These are phyloP conservation scores for Colletotrichum scovillei DNA, from an alignment of 2,329 filamentous ascomycete species.

Conservation along the genomic window DNA sequence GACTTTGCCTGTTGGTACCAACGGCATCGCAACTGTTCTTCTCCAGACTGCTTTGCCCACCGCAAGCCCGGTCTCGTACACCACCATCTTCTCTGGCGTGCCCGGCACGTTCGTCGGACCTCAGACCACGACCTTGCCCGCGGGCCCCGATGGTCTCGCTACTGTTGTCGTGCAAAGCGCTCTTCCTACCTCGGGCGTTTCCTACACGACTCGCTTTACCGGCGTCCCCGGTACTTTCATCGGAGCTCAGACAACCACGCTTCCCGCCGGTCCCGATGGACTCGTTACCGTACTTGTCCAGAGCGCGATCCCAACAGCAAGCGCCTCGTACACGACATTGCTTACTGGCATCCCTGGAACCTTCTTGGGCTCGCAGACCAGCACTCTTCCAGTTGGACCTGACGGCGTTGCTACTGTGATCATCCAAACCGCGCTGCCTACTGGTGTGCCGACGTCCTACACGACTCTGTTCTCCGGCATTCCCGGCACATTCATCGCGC, in stretches of 20 bases:
- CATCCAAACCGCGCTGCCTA: neutral
- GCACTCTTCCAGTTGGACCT: neutral
- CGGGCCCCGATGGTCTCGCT: neutral
- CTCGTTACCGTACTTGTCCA: neutral
- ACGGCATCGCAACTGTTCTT: neutral
- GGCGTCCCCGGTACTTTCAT: neutral
- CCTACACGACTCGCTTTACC: conserved; percentile 5
- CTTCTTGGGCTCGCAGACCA: neutral
- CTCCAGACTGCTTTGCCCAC: neutral
- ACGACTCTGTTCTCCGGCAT: neutral
- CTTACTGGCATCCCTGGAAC: conserved; percentile 7
- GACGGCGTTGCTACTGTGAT: neutral
- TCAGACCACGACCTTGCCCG: neutral
- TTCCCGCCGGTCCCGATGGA: neutral
- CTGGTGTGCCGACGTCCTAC: neutral
- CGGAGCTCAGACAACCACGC: neutral
- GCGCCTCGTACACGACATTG: neutral
- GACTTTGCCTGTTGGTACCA: neutral
- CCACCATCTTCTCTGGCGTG: neutral
- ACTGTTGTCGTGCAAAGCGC: conserved; percentile 14
- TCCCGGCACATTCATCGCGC: conserved; percentile 6
- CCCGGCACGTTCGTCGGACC: neutral
- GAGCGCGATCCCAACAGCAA: neutral
- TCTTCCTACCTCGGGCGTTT: neutral
- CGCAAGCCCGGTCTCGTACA: neutral